phyloP scores from a whole-genome alignment of 1,284 basidiomycete genomes.

The Trichosporon coremiiforme region DNA sequence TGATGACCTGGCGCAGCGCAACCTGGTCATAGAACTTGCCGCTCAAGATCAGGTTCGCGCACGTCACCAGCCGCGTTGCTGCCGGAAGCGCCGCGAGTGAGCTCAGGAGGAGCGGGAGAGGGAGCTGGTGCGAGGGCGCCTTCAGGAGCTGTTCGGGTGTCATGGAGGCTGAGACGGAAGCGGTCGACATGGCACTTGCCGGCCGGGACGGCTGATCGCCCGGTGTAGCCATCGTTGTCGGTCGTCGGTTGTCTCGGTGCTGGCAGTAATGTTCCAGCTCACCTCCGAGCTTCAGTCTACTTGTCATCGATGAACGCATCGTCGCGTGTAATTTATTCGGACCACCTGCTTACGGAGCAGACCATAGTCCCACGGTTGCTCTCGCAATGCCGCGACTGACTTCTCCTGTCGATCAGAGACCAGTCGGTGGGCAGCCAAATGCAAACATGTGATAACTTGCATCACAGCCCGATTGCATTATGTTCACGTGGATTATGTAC shows the following conservation, averaged over 20 bases:
- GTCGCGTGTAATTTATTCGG: neutral
- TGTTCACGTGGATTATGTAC: constrained; percentile 5
- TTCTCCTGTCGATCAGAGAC: neutral
- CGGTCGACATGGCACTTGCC: constrained; percentile 18
- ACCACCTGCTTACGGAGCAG: neutral
- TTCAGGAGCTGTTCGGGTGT: constrained; percentile 22
- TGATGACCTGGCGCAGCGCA: constrained; percentile 42
- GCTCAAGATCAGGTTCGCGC: constrained; percentile 31
- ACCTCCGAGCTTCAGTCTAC: neutral
- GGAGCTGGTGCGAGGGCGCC: constrained; percentile 17
- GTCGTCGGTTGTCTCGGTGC: neutral
- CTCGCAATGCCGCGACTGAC: constrained; percentile 15
- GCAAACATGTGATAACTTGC: neutral
- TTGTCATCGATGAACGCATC: constrained; percentile 21
- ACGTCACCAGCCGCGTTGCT: constrained; percentile 24
- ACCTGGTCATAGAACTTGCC: constrained; percentile 25
- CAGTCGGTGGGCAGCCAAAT: neutral
- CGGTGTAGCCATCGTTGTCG: neutral
- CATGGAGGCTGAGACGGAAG: constrained; percentile 19
- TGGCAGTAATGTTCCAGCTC: neutral
- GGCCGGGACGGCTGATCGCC: neutral
- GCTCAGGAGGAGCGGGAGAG: constrained; percentile 9
- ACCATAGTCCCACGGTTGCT: neutral
- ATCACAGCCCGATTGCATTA: neutral
- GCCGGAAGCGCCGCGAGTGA: constrained; percentile 23